Base-by-base conservation (phyloP, 371 early-diverging fungal genomes). In the Umbelopsis sp. region DNA sequence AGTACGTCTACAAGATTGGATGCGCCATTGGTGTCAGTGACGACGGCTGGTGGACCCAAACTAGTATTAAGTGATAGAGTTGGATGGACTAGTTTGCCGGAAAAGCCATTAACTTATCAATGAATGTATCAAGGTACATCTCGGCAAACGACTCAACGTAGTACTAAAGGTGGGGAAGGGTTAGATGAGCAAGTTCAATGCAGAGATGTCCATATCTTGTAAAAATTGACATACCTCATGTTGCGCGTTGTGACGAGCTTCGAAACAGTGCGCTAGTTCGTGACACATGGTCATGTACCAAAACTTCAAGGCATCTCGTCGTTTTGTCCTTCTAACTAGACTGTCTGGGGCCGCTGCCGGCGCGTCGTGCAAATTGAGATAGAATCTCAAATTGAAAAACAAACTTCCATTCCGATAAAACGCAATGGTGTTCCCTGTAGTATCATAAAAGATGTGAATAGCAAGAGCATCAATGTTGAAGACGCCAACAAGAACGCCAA, bases 221-320 rank as follows among this genome's bases (percentile, higher is more conserved):
- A 44, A 38, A 63, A 45, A 65, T 65, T 72, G 22, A 29, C 0
- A 4, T 29, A 83, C 79, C 75, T 89, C 91, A 65, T 91, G 89
- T 67, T 87, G 74, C 12, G 84, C 76, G 53, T 69, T 77, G 51
- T 84, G 84, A 12, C 73, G 81, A 9, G 72, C 62, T 1, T 92
- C 87, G 78, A 94, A 94, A 70, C 94, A 92, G 72, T 96, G 97
- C 4, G 92, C 95, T 67, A 96, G 74, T 76, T 95, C 97, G 74
- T 96, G 97, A 70, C 93, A 92, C n/a, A 87, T 74, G 2, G 89
- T 91, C 88, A 95, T 89, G 74, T 92, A 96, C 96, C 95, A 94
- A 72, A 92, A 94, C 63, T 89, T 91, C 68, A 86, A 67, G 0
- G 85, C 83, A 37, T 91, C 90, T 22, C 79, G 79, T 4, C 72